These are phyloP conservation scores for Dothideomycetidae sp. DNA, from an alignment of 2,329 filamentous ascomycete genomes.

Conservation along the genomic window DNA sequence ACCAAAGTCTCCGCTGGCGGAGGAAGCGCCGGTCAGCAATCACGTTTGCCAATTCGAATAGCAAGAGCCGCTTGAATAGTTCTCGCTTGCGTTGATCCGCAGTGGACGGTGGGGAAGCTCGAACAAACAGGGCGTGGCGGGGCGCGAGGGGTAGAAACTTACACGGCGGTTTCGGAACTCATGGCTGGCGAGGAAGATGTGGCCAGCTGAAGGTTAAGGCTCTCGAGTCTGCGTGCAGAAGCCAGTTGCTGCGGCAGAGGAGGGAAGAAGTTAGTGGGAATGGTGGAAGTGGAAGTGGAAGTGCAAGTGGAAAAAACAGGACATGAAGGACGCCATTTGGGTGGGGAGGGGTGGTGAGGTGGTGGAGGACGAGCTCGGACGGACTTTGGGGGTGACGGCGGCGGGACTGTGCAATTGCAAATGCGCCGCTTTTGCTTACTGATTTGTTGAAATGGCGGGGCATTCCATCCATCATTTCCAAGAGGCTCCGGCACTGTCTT, in stretches of 20 bases:
- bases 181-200: slow-evolving; percentile 15
- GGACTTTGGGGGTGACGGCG: too few relatives aligned
- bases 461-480: too few relatives aligned
- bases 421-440: too few relatives aligned
- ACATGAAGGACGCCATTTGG: background rate
- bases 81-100: too few relatives aligned
- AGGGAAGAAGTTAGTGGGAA: slow-evolving; percentile 7
- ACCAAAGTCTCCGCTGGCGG: slow-evolving; percentile 36
- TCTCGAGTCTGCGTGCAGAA: slow-evolving; percentile 12
- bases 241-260: slow-evolving; percentile 11
- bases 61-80: too few relatives aligned
- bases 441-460: background rate
- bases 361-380: too few relatives aligned
- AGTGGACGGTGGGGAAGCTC: background rate
- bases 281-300: slow-evolving; percentile 9
- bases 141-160: slow-evolving; percentile 17
- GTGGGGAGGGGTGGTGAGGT: slow-evolving; percentile 8
- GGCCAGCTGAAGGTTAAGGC: slow-evolving; percentile 13
- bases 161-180: slow-evolving; percentile 19
- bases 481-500: too few relatives aligned
- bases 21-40: slow-evolving; percentile 14
- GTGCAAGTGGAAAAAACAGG: slow-evolving; percentile 8
- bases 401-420: too few relatives aligned
- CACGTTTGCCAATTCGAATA: slow-evolving; percentile 4
- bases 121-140: slow-evolving; percentile 12